Evolutionary conservation across 768 basidiomycete genomes (phyloP), one percentile per base, ranked within the genome.

Genomic region (Lactarius pseudohatsudake): DNA sequence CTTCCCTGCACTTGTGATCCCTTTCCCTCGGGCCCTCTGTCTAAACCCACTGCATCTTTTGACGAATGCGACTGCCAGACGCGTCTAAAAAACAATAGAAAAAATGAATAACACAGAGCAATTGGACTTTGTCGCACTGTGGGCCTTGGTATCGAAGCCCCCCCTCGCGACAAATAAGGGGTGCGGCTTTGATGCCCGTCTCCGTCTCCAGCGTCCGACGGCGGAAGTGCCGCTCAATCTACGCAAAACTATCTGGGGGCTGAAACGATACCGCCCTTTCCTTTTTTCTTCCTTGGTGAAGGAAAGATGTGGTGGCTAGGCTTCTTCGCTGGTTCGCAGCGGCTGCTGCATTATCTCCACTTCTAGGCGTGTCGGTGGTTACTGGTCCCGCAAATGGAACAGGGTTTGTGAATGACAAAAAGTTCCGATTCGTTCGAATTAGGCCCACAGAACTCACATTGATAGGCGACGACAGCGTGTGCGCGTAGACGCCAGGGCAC

Each of bases 311-410:
- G 10, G 47, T 50, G 22, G 47, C 47, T 50, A 11, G 13, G 4
- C 18, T 26, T 20, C 47, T 53, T 34, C 38, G 28, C 3, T n/a
- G 13, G 57, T 50, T 53, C 57, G 47, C 28, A 50, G 34, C 26
- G n/a, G 47, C 30, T 54, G 38, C 38, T 28, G 2, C 3, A 18
- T 54, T 58, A 56, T 53, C 61, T 62, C 61, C 61, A 66, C 65
- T 50, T 40, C 55, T 61, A 34, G 59, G 58, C 59, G 50, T 32
- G 40, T 55, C 53, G 38, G 58, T 13, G n/a, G 47, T 22, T 50
- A 50, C 22, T 50, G 47, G 20, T 65, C 45, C 64, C 64, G 32
- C 20, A 61, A 61, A 32, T 65, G 59, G 54, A 65, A 65, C 59
- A 65, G 59, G 36, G 64, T 47, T 58, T 15, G 26, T 26, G 26